Base-by-base conservation (phyloP, 2,329 filamentous ascomycete genomes). In the Fusarium sp. region DNA sequence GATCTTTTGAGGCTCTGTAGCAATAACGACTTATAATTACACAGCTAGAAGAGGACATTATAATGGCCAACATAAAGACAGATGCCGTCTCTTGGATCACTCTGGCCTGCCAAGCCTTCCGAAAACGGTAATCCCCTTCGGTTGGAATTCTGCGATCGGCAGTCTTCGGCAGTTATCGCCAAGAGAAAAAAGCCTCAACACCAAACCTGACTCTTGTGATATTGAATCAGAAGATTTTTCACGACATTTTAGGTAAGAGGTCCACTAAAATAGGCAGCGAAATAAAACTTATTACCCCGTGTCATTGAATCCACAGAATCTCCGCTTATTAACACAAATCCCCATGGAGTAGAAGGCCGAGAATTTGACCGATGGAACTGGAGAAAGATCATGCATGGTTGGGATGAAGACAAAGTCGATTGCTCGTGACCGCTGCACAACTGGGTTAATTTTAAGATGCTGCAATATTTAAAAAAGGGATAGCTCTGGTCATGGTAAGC, bases 291-390 rank as follows among this genome's bases (percentile, higher is more conserved):
- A 18, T 32, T 46, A 56, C 63, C 64, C 63, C 63, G 33, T 56
- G 27, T 41, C 40, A 55, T 6, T 14, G 11, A 30, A 50, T 50
- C 54, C 55, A 60, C 60, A 38, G 5, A 37, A 3, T 4, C 56
- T 67, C 63, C 56, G 56, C 64, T 18, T 6, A 33, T 18, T 6
- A 33, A 3, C n/a, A 50, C 7, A 32, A n/a, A 63, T 50, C 64
- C 63, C 56, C 63, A 46, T 63, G 64, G 64, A 67, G 64, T 63
- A 45, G 17, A 20, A 40, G 48, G 35, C 64, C 63, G 64, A 67
- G 63, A 38, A n/a, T 67, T 49, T 20, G 48, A 27, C 64, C 63
- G 64, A 59, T 32, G 48, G 26, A 33, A 23, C 15, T 30, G 32
- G 26, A 40, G 1, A 0, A 26, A 52, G 40, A 52, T 32, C 9